Base-by-base conservation (phyloP, 345 rosid genomes). In the Psidium friedrichsthalianum region DNA sequence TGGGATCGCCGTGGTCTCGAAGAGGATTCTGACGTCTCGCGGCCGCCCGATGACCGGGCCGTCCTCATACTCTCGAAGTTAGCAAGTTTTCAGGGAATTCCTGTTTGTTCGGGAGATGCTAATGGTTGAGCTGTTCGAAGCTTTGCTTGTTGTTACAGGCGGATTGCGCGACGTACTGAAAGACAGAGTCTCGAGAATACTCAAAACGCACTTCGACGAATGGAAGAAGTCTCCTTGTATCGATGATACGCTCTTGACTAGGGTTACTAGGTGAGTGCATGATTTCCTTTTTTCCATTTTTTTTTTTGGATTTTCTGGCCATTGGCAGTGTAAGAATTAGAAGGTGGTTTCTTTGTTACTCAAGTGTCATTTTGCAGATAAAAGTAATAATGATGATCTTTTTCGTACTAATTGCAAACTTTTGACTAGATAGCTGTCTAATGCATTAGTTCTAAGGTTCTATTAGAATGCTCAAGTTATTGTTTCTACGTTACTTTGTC, bases 201-300 rank as follows among this genome's bases (percentile, higher is more conserved):
- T 96, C 25, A 87, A 88, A 84, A 87, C 88, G 40, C 93, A 92
- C 88, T 90, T 86, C 56, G 90, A 92, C 6, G 91, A 90, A 80
- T 94, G 94, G 95, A 92, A 89, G 88, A 92, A 90, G 59, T 92
- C 88, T 86, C 95, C 95, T 87, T 95, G 97, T 74, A 53, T 88
- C 69, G 61, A 90, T 85, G 84, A 85, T 83, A 69, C 87, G 83
- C 47, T 87, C 27, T 44, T 93, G n/a, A 80, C 91, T 22, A 84
- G 87, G 84, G 88, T 51, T 80, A 54, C 56, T 22, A 78, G 29
- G 80, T 69, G 47, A 69, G 47, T 36, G 80, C 80, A 18, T 36
- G 47, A 69, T 69, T 36, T 69, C 42, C 42, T 20, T 16, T 64
- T 64, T 29, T 42, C 6, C 42, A 5, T 18, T 64, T 29, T 29